Evolutionary conservation across 129 eudicot genomes (phyloP).

Genomic region (Chrysanthemum seticuspe): DNA sequence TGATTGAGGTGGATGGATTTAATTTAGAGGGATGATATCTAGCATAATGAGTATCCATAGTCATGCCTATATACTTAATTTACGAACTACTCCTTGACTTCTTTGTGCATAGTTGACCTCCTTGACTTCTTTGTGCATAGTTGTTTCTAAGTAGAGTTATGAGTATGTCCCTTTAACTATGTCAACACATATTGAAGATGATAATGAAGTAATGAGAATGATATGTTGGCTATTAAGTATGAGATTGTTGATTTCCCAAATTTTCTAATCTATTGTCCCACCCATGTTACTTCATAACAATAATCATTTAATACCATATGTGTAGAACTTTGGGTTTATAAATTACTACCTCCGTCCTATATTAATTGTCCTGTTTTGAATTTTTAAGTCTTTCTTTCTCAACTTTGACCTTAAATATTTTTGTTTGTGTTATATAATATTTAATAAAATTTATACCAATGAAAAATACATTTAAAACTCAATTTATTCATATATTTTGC

Average conservation of each 20-base stretch:
- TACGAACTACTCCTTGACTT: neutral
- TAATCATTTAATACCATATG: neutral
- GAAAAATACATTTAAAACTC: too few species aligned
- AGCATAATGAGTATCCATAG: neutral
- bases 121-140: neutral
- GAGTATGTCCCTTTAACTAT: neutral
- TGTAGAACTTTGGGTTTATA: too few species aligned
- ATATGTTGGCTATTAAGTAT: slow-evolving; percentile 1
- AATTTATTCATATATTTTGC: too few species aligned
- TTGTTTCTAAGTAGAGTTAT: neutral
- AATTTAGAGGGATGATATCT: neutral
- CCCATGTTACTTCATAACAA: neutral
- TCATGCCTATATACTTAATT: neutral
- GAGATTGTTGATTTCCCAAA: neutral
- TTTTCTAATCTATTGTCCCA: too few species aligned
- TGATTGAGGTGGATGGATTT: neutral
- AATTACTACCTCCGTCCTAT: too few species aligned
- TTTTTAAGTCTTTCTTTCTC: too few species aligned
- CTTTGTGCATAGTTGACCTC: neutral
- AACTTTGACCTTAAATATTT: too few species aligned
- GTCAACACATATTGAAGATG: neutral
- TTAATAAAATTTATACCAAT: too few species aligned
- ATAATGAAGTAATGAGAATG: slow-evolving; percentile 8
- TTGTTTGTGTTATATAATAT: too few species aligned
- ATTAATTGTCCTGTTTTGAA: too few species aligned